These are phyloP conservation scores for Botrytis tulipae DNA, from an alignment of 2,329 filamentous ascomycete species.

Conservation along the genomic window DNA sequence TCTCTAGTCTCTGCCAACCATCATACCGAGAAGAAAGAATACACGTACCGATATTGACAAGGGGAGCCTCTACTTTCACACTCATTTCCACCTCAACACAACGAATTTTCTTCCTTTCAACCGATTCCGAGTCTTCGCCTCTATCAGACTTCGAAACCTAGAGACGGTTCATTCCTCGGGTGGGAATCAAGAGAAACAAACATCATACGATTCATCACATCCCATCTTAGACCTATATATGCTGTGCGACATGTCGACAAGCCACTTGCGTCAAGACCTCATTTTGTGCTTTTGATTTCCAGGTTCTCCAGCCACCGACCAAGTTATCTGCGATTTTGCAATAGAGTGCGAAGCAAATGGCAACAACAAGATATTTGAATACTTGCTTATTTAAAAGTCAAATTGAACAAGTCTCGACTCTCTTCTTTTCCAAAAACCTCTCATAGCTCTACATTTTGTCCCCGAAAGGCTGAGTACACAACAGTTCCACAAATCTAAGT, in stretches of 20 bases:
- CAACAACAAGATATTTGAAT: not conserved
- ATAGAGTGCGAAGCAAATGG: not conserved
- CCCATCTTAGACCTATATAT: constrained; percentile 8
- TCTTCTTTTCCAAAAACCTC: not conserved
- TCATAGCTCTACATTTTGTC: not conserved
- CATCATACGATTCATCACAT: constrained; percentile 10
- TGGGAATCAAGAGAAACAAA: not conserved
- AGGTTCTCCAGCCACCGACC: not conserved
- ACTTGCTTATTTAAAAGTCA: not conserved
- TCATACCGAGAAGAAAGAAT: not conserved
- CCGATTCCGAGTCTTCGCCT: not conserved
- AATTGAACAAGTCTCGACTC: not conserved
- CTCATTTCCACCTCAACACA: not conserved
- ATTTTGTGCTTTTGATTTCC: not conserved
- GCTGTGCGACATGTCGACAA: constrained; percentile 1
- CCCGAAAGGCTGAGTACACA: not conserved
- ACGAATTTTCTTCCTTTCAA: not conserved
- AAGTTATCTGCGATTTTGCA: not conserved
- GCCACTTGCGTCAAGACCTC: constrained; percentile 2
- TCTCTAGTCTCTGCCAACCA: not conserved
- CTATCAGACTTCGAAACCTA: not conserved
- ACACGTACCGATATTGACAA: not conserved
- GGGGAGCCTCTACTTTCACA: not conserved
- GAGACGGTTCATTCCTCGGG: not conserved
- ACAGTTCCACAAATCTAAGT: constrained; percentile 5